Evolutionary conservation across 495 filamentous ascomycete genomes (phyloP), one percentile per base, ranked within the genome.

Genomic region (Aspergillus ostianus): DNA sequence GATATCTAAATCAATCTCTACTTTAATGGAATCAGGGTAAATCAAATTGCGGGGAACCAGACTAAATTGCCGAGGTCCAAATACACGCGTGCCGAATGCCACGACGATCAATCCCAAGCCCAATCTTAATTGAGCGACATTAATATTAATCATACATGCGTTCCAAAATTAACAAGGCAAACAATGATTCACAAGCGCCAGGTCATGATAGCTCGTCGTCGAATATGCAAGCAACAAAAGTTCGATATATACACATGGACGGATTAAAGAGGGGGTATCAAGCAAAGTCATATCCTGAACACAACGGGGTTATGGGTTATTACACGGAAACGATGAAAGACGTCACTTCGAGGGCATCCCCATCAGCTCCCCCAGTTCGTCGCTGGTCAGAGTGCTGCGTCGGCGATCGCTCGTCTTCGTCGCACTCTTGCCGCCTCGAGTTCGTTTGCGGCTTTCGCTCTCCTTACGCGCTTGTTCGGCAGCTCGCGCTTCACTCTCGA

Each of bases 311-410:
- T n/a, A n/a, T n/a, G n/a, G 62, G 58, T 52, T 61, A 61, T 54
- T 53, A 61, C 48, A 29, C 49, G 47, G 1, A 49, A 20, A 45
- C 13, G 23, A 48, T 32, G 10, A 32, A 12, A 32, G 30, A 47
- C 46, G 41, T 61, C 53, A 70, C 29, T 60, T 60, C 47, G 69
- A 62, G 21, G 66, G 54, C 51, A 72, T 64, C 26, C 79, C 75
- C 73, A 88, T 82, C 63, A 88, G 70, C 49, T 85, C 84, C 55
- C 88, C 85, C 50, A 91, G 64, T 63, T 92, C 89, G 75, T 86
- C 86, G n/a, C 82, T 84, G 21, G 84, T 88, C 0, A 92, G 74
- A 8, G 89, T 91, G 58, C 88, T 91, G 47, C 88, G 73, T 64
- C 89, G 75, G 53, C 89, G 77, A 50, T 77, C 82, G 46, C 55